These are phyloP conservation scores for Termitomyces sp. DNA, from an alignment of 768 basidiomycete species.

Conservation along the genomic window DNA sequence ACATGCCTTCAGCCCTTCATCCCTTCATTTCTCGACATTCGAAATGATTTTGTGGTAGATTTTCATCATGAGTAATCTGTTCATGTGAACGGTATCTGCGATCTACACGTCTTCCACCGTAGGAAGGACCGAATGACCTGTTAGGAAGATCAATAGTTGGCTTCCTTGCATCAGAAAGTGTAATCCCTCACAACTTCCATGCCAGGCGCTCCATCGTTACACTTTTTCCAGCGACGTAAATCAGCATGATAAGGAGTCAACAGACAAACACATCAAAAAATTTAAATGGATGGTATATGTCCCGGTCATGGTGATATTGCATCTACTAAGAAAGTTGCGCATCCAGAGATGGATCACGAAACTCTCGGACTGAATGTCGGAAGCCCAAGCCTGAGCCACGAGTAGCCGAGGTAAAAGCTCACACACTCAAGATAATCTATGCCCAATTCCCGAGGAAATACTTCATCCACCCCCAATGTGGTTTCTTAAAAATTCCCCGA, in stretches of 20 bases:
- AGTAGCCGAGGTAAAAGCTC: neutral
- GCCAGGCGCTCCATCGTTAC: neutral
- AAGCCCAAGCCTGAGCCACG: neutral
- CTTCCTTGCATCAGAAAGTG: too few species aligned
- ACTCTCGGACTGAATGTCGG: neutral
- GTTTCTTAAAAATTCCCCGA: slow-evolving; percentile 27
- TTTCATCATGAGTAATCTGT: neutral
- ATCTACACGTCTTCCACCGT: neutral
- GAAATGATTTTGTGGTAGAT: neutral
- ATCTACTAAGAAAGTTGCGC: neutral
- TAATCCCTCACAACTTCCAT: neutral
- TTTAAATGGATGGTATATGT: neutral
- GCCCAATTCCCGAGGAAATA: neutral
- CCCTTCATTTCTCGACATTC: too few species aligned
- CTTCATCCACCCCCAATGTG: neutral
- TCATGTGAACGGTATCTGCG: neutral
- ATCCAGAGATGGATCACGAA: neutral
- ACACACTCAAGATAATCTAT: neutral
- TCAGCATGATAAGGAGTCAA: neutral
- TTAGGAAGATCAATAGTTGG: too few species aligned
- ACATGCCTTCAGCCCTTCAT: too few species aligned
- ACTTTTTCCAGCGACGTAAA: neutral
- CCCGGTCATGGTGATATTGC: neutral
- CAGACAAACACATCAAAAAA: too few species aligned
- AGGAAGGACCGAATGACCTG: too few species aligned